phyloP scores from a whole-genome alignment of 2,329 filamentous ascomycete genomes.

The Ophiostoma fasciatum region DNA sequence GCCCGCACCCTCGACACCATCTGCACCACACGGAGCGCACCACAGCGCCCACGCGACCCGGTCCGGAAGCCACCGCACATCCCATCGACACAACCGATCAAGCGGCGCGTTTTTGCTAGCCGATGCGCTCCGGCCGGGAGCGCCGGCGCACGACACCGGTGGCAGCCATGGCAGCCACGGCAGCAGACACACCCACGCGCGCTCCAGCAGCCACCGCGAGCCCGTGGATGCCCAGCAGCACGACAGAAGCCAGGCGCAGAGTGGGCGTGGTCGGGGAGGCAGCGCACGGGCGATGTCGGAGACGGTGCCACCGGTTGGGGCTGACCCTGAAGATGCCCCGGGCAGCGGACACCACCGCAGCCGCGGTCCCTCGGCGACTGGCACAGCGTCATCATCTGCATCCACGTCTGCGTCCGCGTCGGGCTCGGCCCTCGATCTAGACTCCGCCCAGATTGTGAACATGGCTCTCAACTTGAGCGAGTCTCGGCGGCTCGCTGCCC shows the following conservation, averaged over 20 bases:
- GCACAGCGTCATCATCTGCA: conserved; percentile 4
- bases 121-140: conserved; percentile 23
- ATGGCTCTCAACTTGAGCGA: conserved; percentile 85
- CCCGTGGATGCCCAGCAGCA: not conserved
- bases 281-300: not conserved
- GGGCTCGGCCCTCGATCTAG: conserved; percentile 40
- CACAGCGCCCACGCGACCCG: not conserved
- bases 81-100: conserved; percentile 20
- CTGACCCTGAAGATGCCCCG: not conserved
- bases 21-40: not conserved
- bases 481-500: conserved; percentile 51
- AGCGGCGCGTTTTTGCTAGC: conserved; percentile 37
- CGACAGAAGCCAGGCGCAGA: not conserved
- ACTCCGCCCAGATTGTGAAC: conserved; percentile 81
- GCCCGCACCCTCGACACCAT: not conserved
- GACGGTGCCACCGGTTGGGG: not conserved
- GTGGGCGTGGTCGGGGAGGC: not conserved
- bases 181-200: not conserved
- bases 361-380: conserved; percentile 9
- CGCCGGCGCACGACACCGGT: not conserved
- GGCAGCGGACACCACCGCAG: not conserved
- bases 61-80: not conserved
- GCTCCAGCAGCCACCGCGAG: not conserved
- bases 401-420: not conserved
- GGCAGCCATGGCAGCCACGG: not conserved